Conservation (phyloP, 2,329 filamentous ascomycete species). For the Sarocladiaceae sp. region DNA sequence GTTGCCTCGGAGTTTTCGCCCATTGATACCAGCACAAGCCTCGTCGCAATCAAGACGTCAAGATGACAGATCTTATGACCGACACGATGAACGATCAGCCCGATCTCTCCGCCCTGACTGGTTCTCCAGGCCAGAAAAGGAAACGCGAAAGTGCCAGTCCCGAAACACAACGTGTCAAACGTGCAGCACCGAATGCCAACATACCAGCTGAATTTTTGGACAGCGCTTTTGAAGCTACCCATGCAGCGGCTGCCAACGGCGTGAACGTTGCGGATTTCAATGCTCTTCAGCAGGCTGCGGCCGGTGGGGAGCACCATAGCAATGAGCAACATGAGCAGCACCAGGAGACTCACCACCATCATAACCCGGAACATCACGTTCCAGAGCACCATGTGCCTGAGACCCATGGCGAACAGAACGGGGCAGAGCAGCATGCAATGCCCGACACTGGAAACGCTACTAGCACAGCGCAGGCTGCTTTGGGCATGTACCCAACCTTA, state of each 20-base stretch:
- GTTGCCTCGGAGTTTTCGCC: background rate
- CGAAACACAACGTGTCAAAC: conserved; percentile 46
- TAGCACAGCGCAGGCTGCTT: conserved; percentile 55
- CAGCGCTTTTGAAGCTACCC: conserved; percentile 42
- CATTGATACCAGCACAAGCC: background rate
- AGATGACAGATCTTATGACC: conserved; percentile 34
- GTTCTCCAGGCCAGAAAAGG: conserved; percentile 48
- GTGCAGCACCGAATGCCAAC: conserved; percentile 38
- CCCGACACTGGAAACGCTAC: conserved; percentile 50
- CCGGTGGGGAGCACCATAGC: conserved; percentile 38
- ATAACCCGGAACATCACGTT: conserved; percentile 5
- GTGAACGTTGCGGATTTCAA: conserved; percentile 52
- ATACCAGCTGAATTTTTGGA: conserved; percentile 52
- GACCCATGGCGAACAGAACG: background rate
- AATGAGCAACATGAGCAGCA: conserved; percentile 14
- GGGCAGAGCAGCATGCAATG: conserved; percentile 39
- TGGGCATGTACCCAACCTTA: conserved; percentile 56
- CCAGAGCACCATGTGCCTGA: conserved; percentile 9
- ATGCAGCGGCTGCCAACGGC: conserved; percentile 32
- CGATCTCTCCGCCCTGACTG: conserved; percentile 37
- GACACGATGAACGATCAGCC: conserved; percentile 44
- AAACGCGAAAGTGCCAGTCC: conserved; percentile 51
- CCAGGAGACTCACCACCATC: conserved; percentile 8
- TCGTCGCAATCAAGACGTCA: background rate
- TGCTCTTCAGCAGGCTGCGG: conserved; percentile 51